Evolutionary conservation across 1,284 basidiomycete species (phyloP).

Genomic region (Hypsizygus ulmarius): DNA sequence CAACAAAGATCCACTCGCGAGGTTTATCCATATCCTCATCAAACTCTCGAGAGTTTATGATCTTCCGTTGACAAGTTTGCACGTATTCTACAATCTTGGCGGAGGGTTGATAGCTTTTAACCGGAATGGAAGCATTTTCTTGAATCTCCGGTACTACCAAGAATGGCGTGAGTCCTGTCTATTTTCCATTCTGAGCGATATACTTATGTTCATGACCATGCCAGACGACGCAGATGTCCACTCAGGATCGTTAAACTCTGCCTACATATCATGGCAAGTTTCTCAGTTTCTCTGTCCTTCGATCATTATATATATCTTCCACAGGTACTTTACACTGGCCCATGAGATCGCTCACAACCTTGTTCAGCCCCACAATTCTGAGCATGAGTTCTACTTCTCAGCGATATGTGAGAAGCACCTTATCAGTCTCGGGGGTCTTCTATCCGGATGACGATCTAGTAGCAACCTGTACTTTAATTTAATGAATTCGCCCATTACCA

Average conservation of each 20-base stretch:
- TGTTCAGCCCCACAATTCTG: constrained; percentile 74
- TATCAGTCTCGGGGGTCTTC: constrained; percentile 29
- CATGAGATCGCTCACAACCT: constrained; percentile 91
- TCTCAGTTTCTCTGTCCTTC: neutral
- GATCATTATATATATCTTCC: neutral
- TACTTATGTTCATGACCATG: constrained; percentile 6
- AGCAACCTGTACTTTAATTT: neutral
- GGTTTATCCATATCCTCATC: constrained; percentile 68
- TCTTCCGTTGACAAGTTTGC: constrained; percentile 68
- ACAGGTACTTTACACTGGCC: constrained; percentile 86
- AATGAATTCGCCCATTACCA: neutral
- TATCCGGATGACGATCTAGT: constrained; percentile 14
- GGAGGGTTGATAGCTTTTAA: constrained; percentile 95
- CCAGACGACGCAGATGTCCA: constrained; percentile 71
- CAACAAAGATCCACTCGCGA: constrained; percentile 54
- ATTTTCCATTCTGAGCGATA: neutral
- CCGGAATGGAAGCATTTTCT: constrained; percentile 82
- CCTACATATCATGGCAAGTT: constrained; percentile 76
- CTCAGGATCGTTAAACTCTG: constrained; percentile 56
- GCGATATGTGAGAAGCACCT: constrained; percentile 76
- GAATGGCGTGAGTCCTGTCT: constrained; percentile 73
- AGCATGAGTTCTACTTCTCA: constrained; percentile 94
- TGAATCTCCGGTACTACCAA: constrained; percentile 86
- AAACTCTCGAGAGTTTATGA: constrained; percentile 59
- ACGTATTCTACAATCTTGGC: constrained; percentile 82